Conservation (phyloP, 257 asterid species). For the Eustoma russellianum region DNA sequence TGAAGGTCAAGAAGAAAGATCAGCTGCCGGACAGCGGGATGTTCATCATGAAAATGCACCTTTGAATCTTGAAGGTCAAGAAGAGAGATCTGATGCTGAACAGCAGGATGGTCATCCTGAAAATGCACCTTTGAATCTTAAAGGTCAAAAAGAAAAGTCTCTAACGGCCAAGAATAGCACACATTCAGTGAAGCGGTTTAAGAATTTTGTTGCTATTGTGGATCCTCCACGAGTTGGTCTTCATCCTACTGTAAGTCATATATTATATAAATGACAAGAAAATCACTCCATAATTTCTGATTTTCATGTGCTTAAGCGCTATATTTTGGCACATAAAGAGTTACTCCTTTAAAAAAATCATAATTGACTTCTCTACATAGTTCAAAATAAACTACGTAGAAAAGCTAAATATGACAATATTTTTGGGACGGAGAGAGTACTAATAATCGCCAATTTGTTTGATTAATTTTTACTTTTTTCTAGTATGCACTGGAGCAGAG, state of each 20-base stretch:
- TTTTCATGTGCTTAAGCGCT: constrained; percentile 1
- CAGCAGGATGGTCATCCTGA: constrained; percentile 15
- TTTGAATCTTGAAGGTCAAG: constrained; percentile 16
- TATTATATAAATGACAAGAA: too few relatives aligned
- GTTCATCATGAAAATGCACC: constrained; percentile 15
- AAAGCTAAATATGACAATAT: too few relatives aligned
- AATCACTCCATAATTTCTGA: background rate
- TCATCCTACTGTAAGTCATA: constrained; percentile 89
- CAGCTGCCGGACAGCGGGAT: constrained; percentile 11
- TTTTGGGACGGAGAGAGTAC: too few relatives aligned
- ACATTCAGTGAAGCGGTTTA: constrained; percentile 34
- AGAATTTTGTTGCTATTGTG: too few relatives aligned
- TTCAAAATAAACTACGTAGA: too few relatives aligned
- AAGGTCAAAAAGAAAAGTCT: constrained; percentile 18
- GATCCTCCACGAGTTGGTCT: constrained; percentile 99
- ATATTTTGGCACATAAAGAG: background rate
- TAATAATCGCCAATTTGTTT: too few relatives aligned
- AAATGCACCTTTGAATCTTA: constrained; percentile 13
- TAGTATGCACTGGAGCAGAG: too few relatives aligned
- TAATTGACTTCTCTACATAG: too few relatives aligned
- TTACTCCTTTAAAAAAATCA: too few relatives aligned
- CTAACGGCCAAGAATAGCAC: constrained; percentile 19
- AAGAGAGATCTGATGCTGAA: constrained; percentile 8
- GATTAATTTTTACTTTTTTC: too few relatives aligned
- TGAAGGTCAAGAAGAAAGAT: constrained; percentile 9